Evolutionary conservation across 1,139 yeast genomes (phyloP).

Genomic region (Schwanniomyces etchellsii): DNA sequence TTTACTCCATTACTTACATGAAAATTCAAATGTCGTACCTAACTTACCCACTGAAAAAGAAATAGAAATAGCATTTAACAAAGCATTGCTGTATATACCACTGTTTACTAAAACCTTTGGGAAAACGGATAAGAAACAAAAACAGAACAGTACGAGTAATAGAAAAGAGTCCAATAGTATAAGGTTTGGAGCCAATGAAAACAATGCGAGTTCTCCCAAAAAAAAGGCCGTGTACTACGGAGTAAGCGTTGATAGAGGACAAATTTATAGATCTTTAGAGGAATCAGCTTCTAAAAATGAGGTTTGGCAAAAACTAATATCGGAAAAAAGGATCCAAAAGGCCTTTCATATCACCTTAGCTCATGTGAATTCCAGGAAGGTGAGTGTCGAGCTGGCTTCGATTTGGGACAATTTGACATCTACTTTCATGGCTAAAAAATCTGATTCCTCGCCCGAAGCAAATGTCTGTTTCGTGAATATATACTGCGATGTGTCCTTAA

Average conservation of each 20-base stretch:
- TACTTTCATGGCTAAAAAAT: background rate
- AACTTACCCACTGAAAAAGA: slow-evolving; percentile 35
- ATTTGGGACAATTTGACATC: slow-evolving; percentile 5
- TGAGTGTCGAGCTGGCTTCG: slow-evolving; percentile 7
- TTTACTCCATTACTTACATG: slow-evolving; percentile 34
- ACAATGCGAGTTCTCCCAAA: too few relatives aligned
- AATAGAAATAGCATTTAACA: slow-evolving; percentile 37
- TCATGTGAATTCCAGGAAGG: slow-evolving; percentile 36
- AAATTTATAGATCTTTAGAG: slow-evolving; percentile 6
- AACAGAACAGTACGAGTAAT: slow-evolving; percentile 7
- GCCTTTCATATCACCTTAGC: slow-evolving; percentile 76
- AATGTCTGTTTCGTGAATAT: slow-evolving; percentile 9
- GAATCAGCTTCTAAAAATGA: slow-evolving; percentile 9
- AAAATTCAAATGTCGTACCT: slow-evolving; percentile 30
- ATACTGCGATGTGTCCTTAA: slow-evolving; percentile 35
- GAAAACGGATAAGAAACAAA: slow-evolving; percentile 13
- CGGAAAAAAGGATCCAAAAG: slow-evolving; percentile 38
- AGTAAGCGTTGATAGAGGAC: slow-evolving; percentile 12
- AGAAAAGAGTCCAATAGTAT: slow-evolving; percentile 8
- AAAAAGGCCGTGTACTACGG: slow-evolving; percentile 24
- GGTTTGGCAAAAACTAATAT: slow-evolving; percentile 25
- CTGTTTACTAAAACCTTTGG: slow-evolving; percentile 34
- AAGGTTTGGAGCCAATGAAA: slow-evolving; percentile 5
- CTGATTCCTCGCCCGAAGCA: background rate
- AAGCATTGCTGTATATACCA: slow-evolving; percentile 52